These are phyloP conservation scores for Trichoderma sp. DNA, from an alignment of 2,329 filamentous ascomycete genomes.

Conservation along the genomic window DNA sequence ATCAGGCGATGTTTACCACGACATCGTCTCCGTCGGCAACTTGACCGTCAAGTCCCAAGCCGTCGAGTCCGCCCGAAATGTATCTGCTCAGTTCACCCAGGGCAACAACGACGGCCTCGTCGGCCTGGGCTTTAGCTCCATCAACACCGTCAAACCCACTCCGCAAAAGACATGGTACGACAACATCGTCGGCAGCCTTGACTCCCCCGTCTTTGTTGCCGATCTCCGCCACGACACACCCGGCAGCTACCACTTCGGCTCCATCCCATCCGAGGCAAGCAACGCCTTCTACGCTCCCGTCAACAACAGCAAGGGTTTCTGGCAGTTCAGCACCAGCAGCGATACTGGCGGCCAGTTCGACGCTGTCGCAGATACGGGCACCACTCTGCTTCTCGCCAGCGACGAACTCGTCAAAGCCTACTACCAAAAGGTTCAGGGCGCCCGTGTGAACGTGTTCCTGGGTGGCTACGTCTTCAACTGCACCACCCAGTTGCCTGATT, in stretches of 20 bases:
- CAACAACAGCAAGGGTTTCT: constrained; percentile 65
- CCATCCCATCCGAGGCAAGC: constrained; percentile 62
- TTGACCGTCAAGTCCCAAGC: constrained; percentile 46
- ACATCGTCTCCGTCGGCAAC: constrained; percentile 47
- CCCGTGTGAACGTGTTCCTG: constrained; percentile 40
- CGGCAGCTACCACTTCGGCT: constrained; percentile 74
- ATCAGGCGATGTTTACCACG: constrained; percentile 48
- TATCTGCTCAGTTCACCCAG: constrained; percentile 46
- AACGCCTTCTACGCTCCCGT: constrained; percentile 63
- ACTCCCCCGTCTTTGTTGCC: constrained; percentile 63
- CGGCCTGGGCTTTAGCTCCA: constrained; percentile 47
- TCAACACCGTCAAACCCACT: constrained; percentile 48
- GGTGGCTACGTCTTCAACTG: constrained; percentile 53
- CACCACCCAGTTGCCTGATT: constrained; percentile 48
- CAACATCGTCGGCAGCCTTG: constrained; percentile 35
- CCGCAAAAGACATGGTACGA: constrained; percentile 50
- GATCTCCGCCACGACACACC: constrained; percentile 56
- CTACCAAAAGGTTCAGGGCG: constrained; percentile 48
- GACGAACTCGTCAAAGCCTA: constrained; percentile 52
- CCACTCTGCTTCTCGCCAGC: constrained; percentile 63
- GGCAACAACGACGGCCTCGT: constrained; percentile 49
- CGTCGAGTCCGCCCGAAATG: constrained; percentile 47
- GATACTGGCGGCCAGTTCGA: constrained; percentile 38
- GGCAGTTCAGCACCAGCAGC: constrained; percentile 46
- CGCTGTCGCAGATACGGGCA: constrained; percentile 61